Evolutionary conservation across 2,329 filamentous ascomycete genomes (phyloP).

Genomic region (Beauveria pseudobassiana): DNA sequence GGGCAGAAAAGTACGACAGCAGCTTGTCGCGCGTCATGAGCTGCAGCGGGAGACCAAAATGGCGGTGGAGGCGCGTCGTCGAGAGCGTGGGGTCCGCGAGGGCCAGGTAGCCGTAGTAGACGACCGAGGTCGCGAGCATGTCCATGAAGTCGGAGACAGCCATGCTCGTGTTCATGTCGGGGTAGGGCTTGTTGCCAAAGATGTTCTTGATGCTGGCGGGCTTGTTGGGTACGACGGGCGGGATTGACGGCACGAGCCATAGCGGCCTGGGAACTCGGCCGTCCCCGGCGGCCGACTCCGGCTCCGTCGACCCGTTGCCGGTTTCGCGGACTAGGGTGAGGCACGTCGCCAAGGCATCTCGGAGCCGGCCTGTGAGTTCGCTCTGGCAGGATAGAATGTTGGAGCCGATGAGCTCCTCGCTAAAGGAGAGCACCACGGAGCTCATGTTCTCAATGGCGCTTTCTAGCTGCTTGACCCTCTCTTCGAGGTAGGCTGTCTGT

Average conservation of each 20-base stretch:
- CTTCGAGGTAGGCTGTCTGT: slow-evolving; percentile 61
- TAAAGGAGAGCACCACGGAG: slow-evolving; percentile 15
- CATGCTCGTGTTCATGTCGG: slow-evolving; percentile 6
- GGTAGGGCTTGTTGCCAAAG: slow-evolving; percentile 6
- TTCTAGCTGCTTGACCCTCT: slow-evolving; percentile 55
- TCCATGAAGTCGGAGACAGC: slow-evolving; percentile 13
- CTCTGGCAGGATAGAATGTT: slow-evolving; percentile 12
- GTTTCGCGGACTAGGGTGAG: slow-evolving; percentile 7
- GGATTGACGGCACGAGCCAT: slow-evolving; percentile 1
- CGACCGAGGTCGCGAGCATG: slow-evolving; percentile 8
- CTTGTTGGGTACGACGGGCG: not conserved
- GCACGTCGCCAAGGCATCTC: slow-evolving; percentile 15
- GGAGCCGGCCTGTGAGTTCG: slow-evolving; percentile 10
- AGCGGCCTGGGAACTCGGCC: not conserved
- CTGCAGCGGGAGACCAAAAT: slow-evolving; percentile 13
- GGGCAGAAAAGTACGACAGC: slow-evolving; percentile 12
- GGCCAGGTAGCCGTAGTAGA: slow-evolving; percentile 13
- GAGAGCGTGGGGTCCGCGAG: slow-evolving; percentile 13
- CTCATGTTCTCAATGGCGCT: slow-evolving; percentile 64
- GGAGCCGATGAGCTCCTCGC: slow-evolving; percentile 14
- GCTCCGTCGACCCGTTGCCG: not conserved
- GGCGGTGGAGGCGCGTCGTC: slow-evolving; percentile 4
- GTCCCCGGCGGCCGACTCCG: not conserved
- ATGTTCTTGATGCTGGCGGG: not conserved
- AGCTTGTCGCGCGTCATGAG: slow-evolving; percentile 12